These are phyloP conservation scores for Stephania cephalantha DNA, from an alignment of 164 flowering plant species.

Conservation along the genomic window DNA sequence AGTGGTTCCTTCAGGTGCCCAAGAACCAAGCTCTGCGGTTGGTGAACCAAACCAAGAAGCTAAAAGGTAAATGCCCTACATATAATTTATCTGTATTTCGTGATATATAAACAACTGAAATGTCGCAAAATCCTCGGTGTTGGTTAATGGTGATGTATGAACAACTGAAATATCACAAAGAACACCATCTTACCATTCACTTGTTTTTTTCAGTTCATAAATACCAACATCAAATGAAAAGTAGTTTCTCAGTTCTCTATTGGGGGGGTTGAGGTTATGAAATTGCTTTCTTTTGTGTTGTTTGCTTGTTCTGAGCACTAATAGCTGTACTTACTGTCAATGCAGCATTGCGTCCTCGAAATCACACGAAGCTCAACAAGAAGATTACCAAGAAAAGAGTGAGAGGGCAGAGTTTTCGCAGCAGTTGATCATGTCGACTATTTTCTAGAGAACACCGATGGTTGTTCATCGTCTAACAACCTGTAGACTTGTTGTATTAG, in stretches of 20 bases:
- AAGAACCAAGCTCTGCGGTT: conserved; percentile 20
- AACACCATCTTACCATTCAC: too few relatives aligned
- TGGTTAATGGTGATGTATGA: too few relatives aligned
- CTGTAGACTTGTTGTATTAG: neutral
- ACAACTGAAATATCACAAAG: too few relatives aligned
- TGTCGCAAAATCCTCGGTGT: too few relatives aligned
- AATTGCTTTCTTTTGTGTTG: too few relatives aligned
- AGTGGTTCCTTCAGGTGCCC: conserved; percentile 22
- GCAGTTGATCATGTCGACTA: conserved; percentile 53
- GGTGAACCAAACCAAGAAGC: conserved; percentile 17
- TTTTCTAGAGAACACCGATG: conserved; percentile 30
- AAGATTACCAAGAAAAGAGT: conserved; percentile 40
- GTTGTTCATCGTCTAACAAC: neutral
- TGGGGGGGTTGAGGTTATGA: too few relatives aligned
- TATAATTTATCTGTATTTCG: neutral
- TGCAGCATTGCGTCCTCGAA: conserved; percentile 34
- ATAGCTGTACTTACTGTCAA: neutral
- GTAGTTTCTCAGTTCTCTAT: too few relatives aligned
- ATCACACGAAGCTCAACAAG: conserved; percentile 26
- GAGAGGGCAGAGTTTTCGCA: conserved; percentile 49
- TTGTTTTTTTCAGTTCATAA: neutral
- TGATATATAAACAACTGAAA: neutral
- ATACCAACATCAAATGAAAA: too few relatives aligned
- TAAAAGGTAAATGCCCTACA: conserved; percentile 33
- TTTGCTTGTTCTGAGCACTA: neutral